Percentiles rank a stretch among this genome's conserved stretches.
phyloP scores from a whole-genome alignment of 2,329 filamentous ascomycete species.

The Fusarium sp. region DNA sequence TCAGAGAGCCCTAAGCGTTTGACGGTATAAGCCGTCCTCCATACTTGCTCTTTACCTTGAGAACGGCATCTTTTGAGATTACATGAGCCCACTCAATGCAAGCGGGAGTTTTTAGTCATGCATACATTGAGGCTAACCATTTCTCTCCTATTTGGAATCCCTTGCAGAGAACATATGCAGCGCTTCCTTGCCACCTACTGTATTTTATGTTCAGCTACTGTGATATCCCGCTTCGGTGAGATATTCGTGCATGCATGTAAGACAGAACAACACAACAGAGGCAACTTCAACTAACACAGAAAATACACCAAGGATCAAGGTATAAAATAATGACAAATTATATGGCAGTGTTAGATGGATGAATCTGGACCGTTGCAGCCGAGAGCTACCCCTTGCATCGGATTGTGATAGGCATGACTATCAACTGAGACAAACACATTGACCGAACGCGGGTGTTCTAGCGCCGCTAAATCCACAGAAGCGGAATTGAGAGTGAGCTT shows the following conservation, averaged over 20 bases:
- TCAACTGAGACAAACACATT: constrained; percentile 30
- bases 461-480: neutral
- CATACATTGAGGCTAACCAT: no score
- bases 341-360: neutral
- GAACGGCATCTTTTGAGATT: neutral
- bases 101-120: neutral
- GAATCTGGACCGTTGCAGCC: neutral
- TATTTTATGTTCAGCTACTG: neutral
- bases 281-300: neutral
- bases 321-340: neutral
- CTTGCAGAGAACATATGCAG: constrained; percentile 3
- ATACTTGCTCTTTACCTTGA: no score
- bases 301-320: neutral
- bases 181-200: neutral
- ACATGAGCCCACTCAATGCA: neutral
- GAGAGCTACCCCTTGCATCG: constrained; percentile 21
- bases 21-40: neutral
- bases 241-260: neutral
- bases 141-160: constrained; percentile 8
- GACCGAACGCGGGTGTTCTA: constrained; percentile 18
- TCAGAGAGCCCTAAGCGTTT: constrained; percentile 7
- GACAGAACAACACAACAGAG: neutral
- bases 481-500: neutral
- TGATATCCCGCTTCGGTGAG: constrained; percentile 1
- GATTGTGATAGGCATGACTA: constrained; percentile 17